These are phyloP conservation scores for Martiniozyma abietophila DNA, from an alignment of 805 yeast species.

Conservation along the genomic window DNA sequence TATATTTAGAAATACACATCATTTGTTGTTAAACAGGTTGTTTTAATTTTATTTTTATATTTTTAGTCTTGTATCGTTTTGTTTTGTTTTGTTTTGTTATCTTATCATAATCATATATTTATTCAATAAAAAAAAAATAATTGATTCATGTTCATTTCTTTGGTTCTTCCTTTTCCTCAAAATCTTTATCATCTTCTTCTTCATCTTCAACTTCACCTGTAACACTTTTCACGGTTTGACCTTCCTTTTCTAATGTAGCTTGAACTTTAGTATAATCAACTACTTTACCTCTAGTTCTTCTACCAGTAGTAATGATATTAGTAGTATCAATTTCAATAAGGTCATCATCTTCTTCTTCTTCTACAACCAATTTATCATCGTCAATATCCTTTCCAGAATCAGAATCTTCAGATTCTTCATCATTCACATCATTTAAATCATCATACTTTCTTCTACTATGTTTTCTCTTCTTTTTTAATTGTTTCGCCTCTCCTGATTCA, in stretches of 20 bases:
- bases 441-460: slow-evolving; percentile 19
- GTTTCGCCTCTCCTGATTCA: slow-evolving; percentile 8
- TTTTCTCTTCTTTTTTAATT: slow-evolving; percentile 16
- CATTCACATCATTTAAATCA: slow-evolving; percentile 16
- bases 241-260: slow-evolving; percentile 49
- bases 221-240: slow-evolving; percentile 31
- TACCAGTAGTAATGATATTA: slow-evolving; percentile 74
- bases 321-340: slow-evolving; percentile 70
- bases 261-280: slow-evolving; percentile 81
- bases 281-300: slow-evolving; percentile 86
- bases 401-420: slow-evolving; percentile 24
- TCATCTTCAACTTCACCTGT: slow-evolving; percentile 36
- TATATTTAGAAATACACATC: too few species aligned
- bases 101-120: not conserved
- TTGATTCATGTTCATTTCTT: slow-evolving; percentile 7
- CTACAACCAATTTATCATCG: slow-evolving; percentile 45
- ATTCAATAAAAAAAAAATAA: too few species aligned
- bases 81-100: not conserved
- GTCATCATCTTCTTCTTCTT: slow-evolving; percentile 69
- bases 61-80: not conserved
- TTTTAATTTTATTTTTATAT: not conserved
- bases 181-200: slow-evolving; percentile 38
- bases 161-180: slow-evolving; percentile 31
- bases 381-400: slow-evolving; percentile 35
- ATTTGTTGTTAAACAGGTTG: too few species aligned